These are phyloP conservation scores for Berberis vulgaris DNA, from an alignment of 164 flowering plant species.

Conservation along the genomic window DNA sequence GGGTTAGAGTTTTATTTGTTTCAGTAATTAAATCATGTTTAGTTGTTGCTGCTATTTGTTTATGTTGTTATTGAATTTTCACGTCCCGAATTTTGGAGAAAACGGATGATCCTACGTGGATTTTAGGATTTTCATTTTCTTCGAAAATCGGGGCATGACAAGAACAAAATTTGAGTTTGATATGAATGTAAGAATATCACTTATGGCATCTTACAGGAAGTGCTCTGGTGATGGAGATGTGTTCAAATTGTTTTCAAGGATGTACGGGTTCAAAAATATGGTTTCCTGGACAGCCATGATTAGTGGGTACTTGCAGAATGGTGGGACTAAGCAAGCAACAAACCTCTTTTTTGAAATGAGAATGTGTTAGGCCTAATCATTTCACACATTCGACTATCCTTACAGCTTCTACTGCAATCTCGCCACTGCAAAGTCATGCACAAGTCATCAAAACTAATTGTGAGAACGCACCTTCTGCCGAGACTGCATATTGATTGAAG, in stretches of 20 bases:
- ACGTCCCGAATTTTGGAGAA: too few relatives aligned
- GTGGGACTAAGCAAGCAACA: conserved; percentile 32
- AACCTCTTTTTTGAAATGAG: conserved; percentile 56
- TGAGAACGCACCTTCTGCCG: conserved; percentile 48
- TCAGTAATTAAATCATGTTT: too few relatives aligned
- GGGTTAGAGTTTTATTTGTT: too few relatives aligned
- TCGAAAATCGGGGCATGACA: too few relatives aligned
- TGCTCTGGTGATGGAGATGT: conserved; percentile 54
- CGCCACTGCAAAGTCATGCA: conserved; percentile 63
- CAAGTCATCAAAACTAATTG: conserved; percentile 62
- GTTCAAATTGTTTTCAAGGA: conserved; percentile 33
- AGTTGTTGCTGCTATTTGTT: too few relatives aligned
- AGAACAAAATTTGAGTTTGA: conserved; percentile 34
- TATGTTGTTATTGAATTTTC: too few relatives aligned
- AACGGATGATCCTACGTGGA: too few relatives aligned
- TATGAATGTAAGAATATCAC: conserved; percentile 41
- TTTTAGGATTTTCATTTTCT: too few relatives aligned
- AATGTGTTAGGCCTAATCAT: conserved; percentile 60
- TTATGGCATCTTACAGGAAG: conserved; percentile 64
- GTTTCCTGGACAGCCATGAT: conserved; percentile 96
- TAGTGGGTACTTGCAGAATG: conserved; percentile 60
- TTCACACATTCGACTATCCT: conserved; percentile 75
- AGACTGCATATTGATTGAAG: conserved; percentile 53
- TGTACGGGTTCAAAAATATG: conserved; percentile 44
- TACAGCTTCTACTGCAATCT: conserved; percentile 44